Evolutionary conservation across 495 filamentous ascomycete genomes (phyloP).

Genomic region (Friedmanniomyces endolithicus): DNA sequence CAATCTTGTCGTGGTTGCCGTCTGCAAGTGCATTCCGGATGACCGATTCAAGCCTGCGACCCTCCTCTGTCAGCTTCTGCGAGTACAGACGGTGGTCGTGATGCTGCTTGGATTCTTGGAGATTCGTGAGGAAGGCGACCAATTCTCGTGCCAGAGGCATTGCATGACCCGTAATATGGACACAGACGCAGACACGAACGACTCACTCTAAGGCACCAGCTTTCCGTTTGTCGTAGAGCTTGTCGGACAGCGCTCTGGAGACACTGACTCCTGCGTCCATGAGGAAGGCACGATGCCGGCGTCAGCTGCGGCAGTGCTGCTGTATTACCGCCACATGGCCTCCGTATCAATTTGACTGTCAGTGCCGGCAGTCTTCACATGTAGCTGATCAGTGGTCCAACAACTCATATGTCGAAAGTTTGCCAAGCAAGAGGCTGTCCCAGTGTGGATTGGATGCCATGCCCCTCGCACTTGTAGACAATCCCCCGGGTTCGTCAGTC

Average conservation of each 20-base stretch:
- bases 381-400: too few species aligned
- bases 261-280: constrained; percentile 2
- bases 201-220: constrained; percentile 91
- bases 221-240: constrained; percentile 96
- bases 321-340: background rate
- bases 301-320: background rate
- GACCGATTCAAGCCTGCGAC: constrained; percentile 67
- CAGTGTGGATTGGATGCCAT: too few species aligned
- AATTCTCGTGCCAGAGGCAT: constrained; percentile 9
- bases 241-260: constrained; percentile 59
- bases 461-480: too few species aligned
- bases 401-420: background rate
- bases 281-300: constrained; percentile 1
- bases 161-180: background rate
- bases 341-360: background rate
- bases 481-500: too few species aligned
- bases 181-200: background rate
- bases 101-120: constrained; percentile 1
- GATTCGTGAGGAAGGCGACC: constrained; percentile 2
- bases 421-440: too few species aligned
- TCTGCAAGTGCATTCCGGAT: constrained; percentile 73
- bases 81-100: constrained; percentile 1
- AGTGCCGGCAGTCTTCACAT: background rate
- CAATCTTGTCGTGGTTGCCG: constrained; percentile 64
- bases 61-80: constrained; percentile 8